Evolutionary conservation across 2,329 filamentous ascomycete species (phyloP).

Genomic region (Xylaria sp.): DNA sequence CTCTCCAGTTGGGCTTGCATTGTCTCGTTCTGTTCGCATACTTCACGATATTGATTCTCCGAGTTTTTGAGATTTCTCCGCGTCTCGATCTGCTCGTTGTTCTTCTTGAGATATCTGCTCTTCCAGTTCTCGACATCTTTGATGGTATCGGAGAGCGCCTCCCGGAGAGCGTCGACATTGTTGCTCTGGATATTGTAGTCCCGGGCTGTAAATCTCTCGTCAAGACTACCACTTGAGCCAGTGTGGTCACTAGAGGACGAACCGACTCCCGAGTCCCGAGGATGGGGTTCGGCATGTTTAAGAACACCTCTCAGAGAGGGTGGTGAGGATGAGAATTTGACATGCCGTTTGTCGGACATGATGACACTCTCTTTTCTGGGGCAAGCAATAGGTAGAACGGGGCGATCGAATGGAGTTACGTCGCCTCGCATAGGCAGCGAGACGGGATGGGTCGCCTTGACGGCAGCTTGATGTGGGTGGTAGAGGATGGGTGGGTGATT

Average conservation of each 20-base stretch:
- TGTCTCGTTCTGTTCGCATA: constrained; percentile 13
- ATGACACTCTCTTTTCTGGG: constrained; percentile 6
- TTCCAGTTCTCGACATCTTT: constrained; percentile 35
- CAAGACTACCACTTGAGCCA: constrained; percentile 46
- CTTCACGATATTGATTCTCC: constrained; percentile 13
- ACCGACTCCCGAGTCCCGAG: constrained; percentile 47
- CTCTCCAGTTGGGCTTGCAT: constrained; percentile 20
- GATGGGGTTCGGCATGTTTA: constrained; percentile 38
- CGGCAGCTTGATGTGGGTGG: constrained; percentile 30
- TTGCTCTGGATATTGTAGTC: constrained; percentile 38
- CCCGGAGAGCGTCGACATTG: constrained; percentile 35
- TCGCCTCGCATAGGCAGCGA: constrained; percentile 25
- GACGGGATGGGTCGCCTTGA: constrained; percentile 24
- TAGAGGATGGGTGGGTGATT: constrained; percentile 7
- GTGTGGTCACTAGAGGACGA: constrained; percentile 49
- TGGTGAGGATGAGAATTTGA: constrained; percentile 40
- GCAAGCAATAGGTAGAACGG: background rate
- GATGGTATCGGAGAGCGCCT: constrained; percentile 33
- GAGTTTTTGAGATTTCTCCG: constrained; percentile 24
- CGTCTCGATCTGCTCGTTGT: constrained; percentile 23
- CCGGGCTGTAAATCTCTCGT: constrained; percentile 43
- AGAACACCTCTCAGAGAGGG: constrained; percentile 30
- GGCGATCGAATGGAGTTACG: constrained; percentile 23
- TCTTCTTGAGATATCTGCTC: constrained; percentile 26
- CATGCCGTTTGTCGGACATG: constrained; percentile 44